Evolutionary conservation across 441 rosid genomes (phyloP), one percentile per base, ranked within the genome.

Genomic region (Populus hybrid): DNA sequence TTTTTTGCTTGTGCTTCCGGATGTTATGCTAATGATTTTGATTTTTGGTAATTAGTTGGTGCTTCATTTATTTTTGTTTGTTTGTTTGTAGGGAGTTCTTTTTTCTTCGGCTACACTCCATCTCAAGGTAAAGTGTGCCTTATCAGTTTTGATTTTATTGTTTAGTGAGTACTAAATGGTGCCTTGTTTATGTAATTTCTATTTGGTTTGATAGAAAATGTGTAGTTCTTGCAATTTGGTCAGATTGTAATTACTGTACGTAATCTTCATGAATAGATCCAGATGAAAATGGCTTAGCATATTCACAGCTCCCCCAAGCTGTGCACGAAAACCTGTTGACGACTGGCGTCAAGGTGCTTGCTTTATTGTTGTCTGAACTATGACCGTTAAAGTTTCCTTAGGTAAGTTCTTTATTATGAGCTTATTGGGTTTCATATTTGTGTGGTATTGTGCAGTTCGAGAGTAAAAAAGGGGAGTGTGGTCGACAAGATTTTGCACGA

Each of bases 401-500:
- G 5, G 24, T 31, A 14, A 14, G 3, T 66, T 69, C 23, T 71
- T 50, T 50, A 14, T n/a, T n/a, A 36, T 56, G 20, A 28, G 61
- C 31, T 76, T 8, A 8, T 72, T 75, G 56, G 29, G 31, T 26
- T 65, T 36, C 63, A 29, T 59, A 28, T 72, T 4, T 79, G 21
- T 31, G 4, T 59, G 74, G 64, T 73, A 42, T 79, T 40, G 10
- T 78, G 76, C 85, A 92, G 99, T 79, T 87, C 53, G 84, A 91
- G 53, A 78, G 87, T 79, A 82, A 84, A 76, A 89, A 82, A n/a
- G 79, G 89, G 89, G 82, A 90, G 79, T 81, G 75, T 83, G 77
- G 89, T 86, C 1, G 91, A 91, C 80, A 90, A 86, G 80, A 73
- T 91, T 72, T 80, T 95, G 84, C 90, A 90, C 74, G 92, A 86